These are phyloP conservation scores for Coniella vitis DNA, from an alignment of 2,329 filamentous ascomycete species.

Conservation along the genomic window DNA sequence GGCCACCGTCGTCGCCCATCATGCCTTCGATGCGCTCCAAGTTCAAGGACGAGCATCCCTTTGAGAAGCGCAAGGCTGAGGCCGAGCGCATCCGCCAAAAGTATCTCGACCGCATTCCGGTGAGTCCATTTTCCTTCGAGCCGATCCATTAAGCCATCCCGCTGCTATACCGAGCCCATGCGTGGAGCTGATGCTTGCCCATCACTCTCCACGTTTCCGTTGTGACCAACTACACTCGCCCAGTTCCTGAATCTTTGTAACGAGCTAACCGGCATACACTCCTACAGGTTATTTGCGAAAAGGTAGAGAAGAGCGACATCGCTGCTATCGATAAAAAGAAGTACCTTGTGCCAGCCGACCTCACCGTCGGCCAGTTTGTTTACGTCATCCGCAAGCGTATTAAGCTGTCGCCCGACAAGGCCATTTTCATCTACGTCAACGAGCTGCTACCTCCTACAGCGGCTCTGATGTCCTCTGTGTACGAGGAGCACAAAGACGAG, in stretches of 20 bases:
- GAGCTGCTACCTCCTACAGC: conserved; percentile 95
- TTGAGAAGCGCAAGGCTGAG: conserved; percentile 99
- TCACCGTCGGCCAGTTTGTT: conserved; percentile 97
- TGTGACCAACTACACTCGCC: too few species aligned
- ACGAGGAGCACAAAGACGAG: conserved; percentile 95
- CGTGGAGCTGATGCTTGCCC: too few species aligned
- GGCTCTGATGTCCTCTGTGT: conserved; percentile 98
- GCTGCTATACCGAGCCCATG: too few species aligned
- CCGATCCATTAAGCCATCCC: not conserved
- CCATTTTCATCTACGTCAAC: conserved; percentile 99
- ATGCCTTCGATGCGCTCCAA: conserved; percentile 74
- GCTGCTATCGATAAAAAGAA: conserved; percentile 99
- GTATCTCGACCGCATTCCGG: conserved; percentile 96
- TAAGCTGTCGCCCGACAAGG: conserved; percentile 98
- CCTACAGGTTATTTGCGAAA: conserved; percentile 91
- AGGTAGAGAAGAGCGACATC: conserved; percentile 98
- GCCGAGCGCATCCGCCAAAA: conserved; percentile 99
- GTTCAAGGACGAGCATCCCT: conserved; percentile 99
- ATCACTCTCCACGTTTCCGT: too few species aligned
- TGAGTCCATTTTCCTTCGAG: conserved; percentile 49
- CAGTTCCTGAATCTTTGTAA: too few species aligned
- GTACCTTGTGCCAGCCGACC: conserved; percentile 93
- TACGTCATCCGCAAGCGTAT: conserved; percentile 99
- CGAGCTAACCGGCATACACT: not conserved
- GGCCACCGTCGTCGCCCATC: not conserved